Evolutionary conservation across 768 basidiomycete genomes (phyloP).

Genomic region (Termitomyces sp.): DNA sequence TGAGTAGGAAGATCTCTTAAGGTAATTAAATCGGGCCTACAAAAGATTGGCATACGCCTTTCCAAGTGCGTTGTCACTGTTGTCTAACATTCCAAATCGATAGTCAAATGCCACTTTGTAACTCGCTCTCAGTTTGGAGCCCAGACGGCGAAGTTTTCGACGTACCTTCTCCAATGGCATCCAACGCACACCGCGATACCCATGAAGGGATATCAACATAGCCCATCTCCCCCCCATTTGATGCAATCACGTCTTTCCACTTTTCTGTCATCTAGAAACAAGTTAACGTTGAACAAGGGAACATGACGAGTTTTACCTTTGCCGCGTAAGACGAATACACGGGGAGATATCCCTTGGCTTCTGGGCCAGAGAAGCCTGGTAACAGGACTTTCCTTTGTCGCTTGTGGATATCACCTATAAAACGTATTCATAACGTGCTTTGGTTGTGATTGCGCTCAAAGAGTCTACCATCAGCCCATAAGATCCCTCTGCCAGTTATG

Average conservation of each 20-base stretch:
- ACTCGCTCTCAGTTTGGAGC: not conserved
- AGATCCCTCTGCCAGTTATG: constrained; percentile 34
- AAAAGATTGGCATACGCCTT: constrained; percentile 30
- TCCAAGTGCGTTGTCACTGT: constrained; percentile 34
- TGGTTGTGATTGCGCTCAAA: not conserved
- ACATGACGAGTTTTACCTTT: constrained; percentile 19
- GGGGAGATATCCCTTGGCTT: constrained; percentile 38
- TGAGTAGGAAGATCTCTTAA: not conserved
- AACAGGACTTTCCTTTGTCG: constrained; percentile 45
- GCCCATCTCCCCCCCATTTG: constrained; percentile 24
- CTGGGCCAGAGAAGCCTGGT: constrained; percentile 45
- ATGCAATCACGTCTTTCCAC: constrained; percentile 38
- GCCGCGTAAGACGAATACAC: constrained; percentile 37
- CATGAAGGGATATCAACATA: constrained; percentile 36
- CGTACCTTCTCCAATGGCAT: constrained; percentile 49
- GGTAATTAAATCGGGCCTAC: not conserved
- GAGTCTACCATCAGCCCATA: constrained; percentile 40
- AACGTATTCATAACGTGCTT: not conserved
- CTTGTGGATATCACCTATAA: constrained; percentile 37
- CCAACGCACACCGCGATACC: constrained; percentile 46
- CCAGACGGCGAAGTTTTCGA: not conserved
- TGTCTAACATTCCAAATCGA: constrained; percentile 39
- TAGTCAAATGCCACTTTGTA: constrained; percentile 51
- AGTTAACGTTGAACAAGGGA: not conserved
- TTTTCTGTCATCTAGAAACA: constrained; percentile 31